Base-by-base conservation (phyloP, 495 filamentous ascomycete species). In the Polyplosphaeria fusca region DNA sequence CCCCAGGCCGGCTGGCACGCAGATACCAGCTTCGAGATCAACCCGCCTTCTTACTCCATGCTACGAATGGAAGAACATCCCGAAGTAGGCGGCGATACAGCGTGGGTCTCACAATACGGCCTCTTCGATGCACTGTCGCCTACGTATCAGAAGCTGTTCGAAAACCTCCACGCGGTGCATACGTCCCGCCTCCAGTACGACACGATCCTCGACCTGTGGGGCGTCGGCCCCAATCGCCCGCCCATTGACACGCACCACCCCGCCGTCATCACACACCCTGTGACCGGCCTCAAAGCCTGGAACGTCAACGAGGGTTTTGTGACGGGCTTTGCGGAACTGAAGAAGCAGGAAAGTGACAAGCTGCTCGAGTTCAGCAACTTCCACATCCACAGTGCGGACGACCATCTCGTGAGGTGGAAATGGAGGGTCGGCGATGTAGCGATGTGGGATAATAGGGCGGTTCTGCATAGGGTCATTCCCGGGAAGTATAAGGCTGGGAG, bases 61-160 rank as follows among this genome's bases (percentile, higher is more conserved):
- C 67, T 81, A 20, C 67, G 78, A 41, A 81, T 79, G 77, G 78
- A 79, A 66, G 76, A 79, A 56, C 75, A 79, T 53, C 77, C 79
- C 4, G 62, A 63, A 18, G 76, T 79, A n/a, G 77, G 77, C 19
- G 79, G 77, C 11, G 77, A 80, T 40, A 80, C 77, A 5, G 76
- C 77, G 5, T 80, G 77, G 76, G 65, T 70, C 43, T 39, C 45
- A 41, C 23, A 44, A 45, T 60, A 55, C 30, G 52, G 52, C 20
- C 65, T 79, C 0, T 82, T 79, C 51, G 77, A 82, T 58, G 66
- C 74, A 3, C 60, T 82, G 2, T 77, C 73, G 45, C 68, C 67
- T 30, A 72, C 69, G 19, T 72, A 74, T 64, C 71, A 76, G 47
- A 74, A 66, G 39, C 75, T 79, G 46, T 65, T 77, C 5, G 75